Conservation (phyloP, 2,329 filamentous ascomycete species). For the Neophaeococcomyces mojaviensis region DNA sequence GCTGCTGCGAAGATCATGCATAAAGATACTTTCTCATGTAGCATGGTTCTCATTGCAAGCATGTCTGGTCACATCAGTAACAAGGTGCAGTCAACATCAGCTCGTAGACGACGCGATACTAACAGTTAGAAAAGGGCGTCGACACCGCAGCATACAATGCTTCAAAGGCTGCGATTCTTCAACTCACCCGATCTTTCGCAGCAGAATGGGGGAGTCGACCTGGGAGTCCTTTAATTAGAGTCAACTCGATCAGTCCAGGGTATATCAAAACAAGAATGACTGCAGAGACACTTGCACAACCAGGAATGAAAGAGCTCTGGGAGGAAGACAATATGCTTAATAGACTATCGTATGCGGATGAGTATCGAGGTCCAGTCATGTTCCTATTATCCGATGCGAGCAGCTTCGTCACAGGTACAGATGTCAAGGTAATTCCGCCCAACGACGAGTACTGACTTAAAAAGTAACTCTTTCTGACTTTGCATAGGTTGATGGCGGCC, state of each 20-base stretch:
- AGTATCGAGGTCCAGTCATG: constrained; percentile 54
- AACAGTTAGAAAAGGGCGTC: background rate
- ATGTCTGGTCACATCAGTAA: constrained; percentile 28
- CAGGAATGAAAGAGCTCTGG: constrained; percentile 51
- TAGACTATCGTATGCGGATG: constrained; percentile 57
- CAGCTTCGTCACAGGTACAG: constrained; percentile 49
- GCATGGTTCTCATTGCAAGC: constrained; percentile 24
- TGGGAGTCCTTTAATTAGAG: constrained; percentile 35
- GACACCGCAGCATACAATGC: constrained; percentile 33
- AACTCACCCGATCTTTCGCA: constrained; percentile 34
- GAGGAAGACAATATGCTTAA: constrained; percentile 78
- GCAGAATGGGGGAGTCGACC: constrained; percentile 40
- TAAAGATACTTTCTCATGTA: constrained; percentile 23
- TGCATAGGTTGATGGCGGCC: constrained; percentile 15
- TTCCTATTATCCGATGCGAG: constrained; percentile 44
- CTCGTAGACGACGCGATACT: background rate
- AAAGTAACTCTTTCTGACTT: constrained; percentile 24
- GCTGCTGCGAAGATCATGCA: constrained; percentile 48
- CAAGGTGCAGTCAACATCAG: background rate
- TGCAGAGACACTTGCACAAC: constrained; percentile 10
- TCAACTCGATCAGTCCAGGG: constrained; percentile 48
- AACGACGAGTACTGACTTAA: constrained; percentile 29
- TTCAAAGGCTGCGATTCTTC: constrained; percentile 37
- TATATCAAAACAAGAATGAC: constrained; percentile 14
- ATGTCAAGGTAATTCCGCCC: constrained; percentile 34